Evolutionary conservation across 176 grass and related monocot genomes (phyloP), one percentile per base, ranked within the genome.

Genomic region (Otatea glauca): DNA sequence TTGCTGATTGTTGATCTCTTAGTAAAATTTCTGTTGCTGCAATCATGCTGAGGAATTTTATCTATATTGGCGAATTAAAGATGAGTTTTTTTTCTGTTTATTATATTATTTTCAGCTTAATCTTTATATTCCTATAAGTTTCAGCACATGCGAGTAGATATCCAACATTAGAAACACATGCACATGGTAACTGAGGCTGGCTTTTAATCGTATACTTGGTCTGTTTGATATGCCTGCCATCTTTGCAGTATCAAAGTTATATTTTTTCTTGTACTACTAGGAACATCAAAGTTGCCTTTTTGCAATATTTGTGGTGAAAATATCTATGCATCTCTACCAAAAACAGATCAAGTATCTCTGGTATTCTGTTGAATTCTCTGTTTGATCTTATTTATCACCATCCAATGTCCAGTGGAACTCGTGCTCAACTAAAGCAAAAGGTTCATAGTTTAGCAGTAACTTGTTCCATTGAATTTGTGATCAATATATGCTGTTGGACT

Each of bases 361-460:
- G 20, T 54, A 37, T 29, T 23, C 16, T 72, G 68, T 43, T n/a
- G 44, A 20, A 25, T 64, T 63, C 6, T 86, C 7, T 43, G 84
- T 17, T 73, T 3, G 12, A 42, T 74, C 6, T 44, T 50, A 27
- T 15, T 0, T 37, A 37, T 37, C 32, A 17, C 10, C 35, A 39
- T 63, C 37, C 35, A 55, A 24, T 70, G 21, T 25, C 14, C 35
- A 29, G 14, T 70, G 15, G 44, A 71, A 77, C 21, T 90, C 78
- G 20, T 77, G 49, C 39, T 74, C 10, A 79, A 87, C 15, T 34
- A 67, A 78, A 83, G 10, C 55, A 50, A 72, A 72, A 59, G 44
- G 39, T 76, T 77, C 65, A 67, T 64, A 41, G 0, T 74, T 69
- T 66, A 32, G 53, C 14, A n/a, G 37, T 44, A 58, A 59, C 32